phyloP scores from a whole-genome alignment of 192 early-diverging fungal genomes.

The Lobosporangium transversale region DNA sequence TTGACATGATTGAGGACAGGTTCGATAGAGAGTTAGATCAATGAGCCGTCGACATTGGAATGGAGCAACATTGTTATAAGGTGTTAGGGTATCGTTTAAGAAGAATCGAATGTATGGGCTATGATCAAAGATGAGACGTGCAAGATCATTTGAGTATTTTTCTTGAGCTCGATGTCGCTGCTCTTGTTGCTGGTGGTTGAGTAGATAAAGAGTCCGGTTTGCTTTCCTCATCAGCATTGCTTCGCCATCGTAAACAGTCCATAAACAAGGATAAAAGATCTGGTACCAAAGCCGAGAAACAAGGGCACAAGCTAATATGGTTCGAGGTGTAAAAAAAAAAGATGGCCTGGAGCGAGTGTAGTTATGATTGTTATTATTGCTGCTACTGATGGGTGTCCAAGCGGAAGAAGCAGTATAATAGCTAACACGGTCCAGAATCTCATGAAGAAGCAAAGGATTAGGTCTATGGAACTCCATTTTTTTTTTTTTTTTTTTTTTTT shows the following conservation, averaged over 20 bases:
- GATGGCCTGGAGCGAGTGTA: background rate
- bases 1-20: background rate
- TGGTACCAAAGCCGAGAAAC: slow-evolving; percentile 12
- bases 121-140: background rate
- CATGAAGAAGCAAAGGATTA: slow-evolving; percentile 14
- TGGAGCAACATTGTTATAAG: background rate
- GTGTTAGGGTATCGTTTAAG: background rate
- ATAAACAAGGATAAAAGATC: slow-evolving; percentile 9
- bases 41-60: slow-evolving; percentile 3
- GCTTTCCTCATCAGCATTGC: no score
- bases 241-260: slow-evolving; percentile 14
- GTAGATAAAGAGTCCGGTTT: no score
- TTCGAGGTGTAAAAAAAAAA: slow-evolving; percentile 3
- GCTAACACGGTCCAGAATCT: slow-evolving; percentile 7
- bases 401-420: background rate
- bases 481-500: no score
- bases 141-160: background rate
- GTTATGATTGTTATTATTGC: background rate
- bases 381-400: background rate
- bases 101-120: slow-evolving; percentile 1
- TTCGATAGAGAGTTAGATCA: slow-evolving; percentile 1
- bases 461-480: no score
- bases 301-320: slow-evolving; percentile 3
- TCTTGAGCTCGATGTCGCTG: no score
- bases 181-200: no score